Conservation (phyloP, 306 rosid species). For the Hippophae rhamnoides region DNA sequence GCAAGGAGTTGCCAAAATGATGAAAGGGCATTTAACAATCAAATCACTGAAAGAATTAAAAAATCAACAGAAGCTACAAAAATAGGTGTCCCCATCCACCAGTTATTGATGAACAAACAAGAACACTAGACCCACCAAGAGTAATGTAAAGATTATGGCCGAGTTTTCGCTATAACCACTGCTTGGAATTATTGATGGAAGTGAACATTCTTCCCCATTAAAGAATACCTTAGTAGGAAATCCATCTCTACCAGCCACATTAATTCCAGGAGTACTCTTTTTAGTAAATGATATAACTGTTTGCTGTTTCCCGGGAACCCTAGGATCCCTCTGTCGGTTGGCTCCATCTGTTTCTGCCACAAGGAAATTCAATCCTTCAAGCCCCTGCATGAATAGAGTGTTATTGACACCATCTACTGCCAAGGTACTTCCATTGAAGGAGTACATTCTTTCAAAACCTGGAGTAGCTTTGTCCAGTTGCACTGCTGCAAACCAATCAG, state of each 20-base stretch:
- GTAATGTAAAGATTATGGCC: slow-evolving; percentile 18
- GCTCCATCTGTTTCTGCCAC: slow-evolving; percentile 72
- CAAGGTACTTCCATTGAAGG: slow-evolving; percentile 61
- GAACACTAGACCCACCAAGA: slow-evolving; percentile 25
- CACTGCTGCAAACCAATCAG: slow-evolving; percentile 92
- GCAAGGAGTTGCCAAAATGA: no score
- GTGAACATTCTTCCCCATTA: slow-evolving; percentile 88
- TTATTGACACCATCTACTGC: slow-evolving; percentile 35
- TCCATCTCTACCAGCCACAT: slow-evolving; percentile 55
- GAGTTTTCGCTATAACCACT: slow-evolving; percentile 28
- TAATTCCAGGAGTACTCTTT: slow-evolving; percentile 61
- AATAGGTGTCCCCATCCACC: slow-evolving; percentile 9
- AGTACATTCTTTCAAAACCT: slow-evolving; percentile 86
- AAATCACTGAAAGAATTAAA: slow-evolving; percentile 28
- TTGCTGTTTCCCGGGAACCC: slow-evolving; percentile 95
- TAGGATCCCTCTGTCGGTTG: slow-evolving; percentile 64
- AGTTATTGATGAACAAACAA: slow-evolving; percentile 33
- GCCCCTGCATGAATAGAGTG: slow-evolving; percentile 80
- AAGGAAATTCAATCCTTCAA: slow-evolving; percentile 60
- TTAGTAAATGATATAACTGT: slow-evolving; percentile 86
- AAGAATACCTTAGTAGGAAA: slow-evolving; percentile 85
- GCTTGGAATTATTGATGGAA: slow-evolving; percentile 58
- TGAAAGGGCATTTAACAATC: not conserved
- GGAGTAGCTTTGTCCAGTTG: slow-evolving; percentile 66
- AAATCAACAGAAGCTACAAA: slow-evolving; percentile 25